Evolutionary conservation across 805 yeast species (phyloP), one percentile per base, ranked within the genome.

Genomic region (Saturnispora sanitii): DNA sequence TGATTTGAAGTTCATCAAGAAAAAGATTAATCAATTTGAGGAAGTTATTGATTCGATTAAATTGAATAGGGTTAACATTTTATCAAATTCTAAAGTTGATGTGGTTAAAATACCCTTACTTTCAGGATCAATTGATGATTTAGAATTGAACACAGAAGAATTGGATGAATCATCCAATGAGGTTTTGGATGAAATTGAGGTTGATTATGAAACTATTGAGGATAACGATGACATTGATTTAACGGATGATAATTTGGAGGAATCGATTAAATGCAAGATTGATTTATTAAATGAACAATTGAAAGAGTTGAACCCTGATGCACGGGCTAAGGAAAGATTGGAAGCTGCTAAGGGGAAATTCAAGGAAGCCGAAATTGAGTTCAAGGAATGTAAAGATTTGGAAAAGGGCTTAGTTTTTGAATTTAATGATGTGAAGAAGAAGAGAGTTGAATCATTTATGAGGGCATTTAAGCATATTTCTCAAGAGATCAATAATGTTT

Each of bases 401-500:
- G 95, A 86, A 49, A 65, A 68, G 41, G 67, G 66, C 30, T 60
- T 78, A 3, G 64, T 68, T 9, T 70, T 67, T 12, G 66, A 68
- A 44, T 87, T 83, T 57, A 70, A 76, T 30, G 71, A 64, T 4
- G 66, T 87, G 16, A 80, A 75, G 49, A 62, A 63, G 5, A 62
- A 67, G 43, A 73, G 98, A 48, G 72, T 70, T 43, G 72, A 72
- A 6, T 50, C 61, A 25, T 92, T 90, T 58, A 77, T 73, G 60
- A 66, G 68, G 30, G 90, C 95, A 0, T 87, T 81, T 52, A 70
- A 73, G n/a, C 86, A 82, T 52, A 79, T 90, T 25, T 74, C 90
- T 4, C 68, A 66, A 2, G 70, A 73, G 42, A 81, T 92, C 48
- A 94, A 84, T 55, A 61, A 65, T 0, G 78, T 86, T 8, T 92